Conservation (phyloP, 805 yeast genomes). For the Jamesozyma piceae region DNA sequence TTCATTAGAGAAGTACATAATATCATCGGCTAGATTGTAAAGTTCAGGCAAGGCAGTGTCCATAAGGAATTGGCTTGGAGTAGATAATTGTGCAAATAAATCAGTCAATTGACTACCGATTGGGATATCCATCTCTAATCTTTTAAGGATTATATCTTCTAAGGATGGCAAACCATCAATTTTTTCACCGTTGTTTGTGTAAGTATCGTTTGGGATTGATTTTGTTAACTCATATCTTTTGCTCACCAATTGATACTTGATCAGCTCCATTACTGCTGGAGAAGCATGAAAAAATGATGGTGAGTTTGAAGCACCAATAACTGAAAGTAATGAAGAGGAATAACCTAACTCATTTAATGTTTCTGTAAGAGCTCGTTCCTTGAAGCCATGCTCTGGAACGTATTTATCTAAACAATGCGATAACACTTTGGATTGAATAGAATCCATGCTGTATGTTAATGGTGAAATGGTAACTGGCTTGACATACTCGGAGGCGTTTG, state of each 20-base stretch:
- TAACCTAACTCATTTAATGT: conserved; percentile 21
- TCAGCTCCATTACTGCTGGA: conserved; percentile 37
- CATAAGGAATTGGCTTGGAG: conserved; percentile 50
- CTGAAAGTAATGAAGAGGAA: conserved; percentile 22
- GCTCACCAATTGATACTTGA: conserved; percentile 46
- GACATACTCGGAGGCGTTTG: conserved; percentile 18
- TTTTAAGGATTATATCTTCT: conserved; percentile 36
- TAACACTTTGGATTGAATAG: conserved; percentile 21
- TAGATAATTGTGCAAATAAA: conserved; percentile 46
- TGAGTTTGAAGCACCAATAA: conserved; percentile 26
- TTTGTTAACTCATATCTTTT: conserved; percentile 38
- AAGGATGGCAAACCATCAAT: conserved; percentile 26
- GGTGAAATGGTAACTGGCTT: conserved; percentile 16
- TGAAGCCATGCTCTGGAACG: conserved; percentile 27
- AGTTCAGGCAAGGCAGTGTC: conserved; percentile 54
- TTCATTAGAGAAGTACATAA: conserved; percentile 74
- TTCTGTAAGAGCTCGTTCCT: conserved; percentile 25
- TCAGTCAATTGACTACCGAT: conserved; percentile 29
- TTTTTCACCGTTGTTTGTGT: conserved; percentile 5
- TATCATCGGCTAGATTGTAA: conserved; percentile 71
- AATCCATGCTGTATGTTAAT: conserved; percentile 20
- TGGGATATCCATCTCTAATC: conserved; percentile 39
- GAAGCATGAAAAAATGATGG: conserved; percentile 27
- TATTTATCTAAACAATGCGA: conserved; percentile 20
- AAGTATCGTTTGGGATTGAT: conserved; percentile 21